Evolutionary conservation across 345 rosid species (phyloP).

Genomic region (Euphorbia tirucalli): DNA sequence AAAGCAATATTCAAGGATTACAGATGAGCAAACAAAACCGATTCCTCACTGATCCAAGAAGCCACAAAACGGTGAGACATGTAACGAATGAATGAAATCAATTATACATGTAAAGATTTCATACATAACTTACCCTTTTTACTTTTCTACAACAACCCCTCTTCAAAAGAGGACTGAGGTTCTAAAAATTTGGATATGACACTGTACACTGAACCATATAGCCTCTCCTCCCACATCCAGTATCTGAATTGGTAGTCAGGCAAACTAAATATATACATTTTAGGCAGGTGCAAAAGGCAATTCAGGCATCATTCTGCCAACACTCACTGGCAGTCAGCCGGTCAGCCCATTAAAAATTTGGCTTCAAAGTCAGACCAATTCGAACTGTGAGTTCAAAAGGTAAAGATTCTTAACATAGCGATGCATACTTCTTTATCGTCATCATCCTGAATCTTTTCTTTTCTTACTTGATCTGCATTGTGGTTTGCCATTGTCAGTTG

Average conservation of each 20-base stretch:
- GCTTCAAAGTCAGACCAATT: background rate
- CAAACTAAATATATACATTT: constrained; percentile 19
- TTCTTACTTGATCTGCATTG: constrained; percentile 22
- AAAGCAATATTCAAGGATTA: background rate
- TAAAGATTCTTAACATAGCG: too few species aligned
- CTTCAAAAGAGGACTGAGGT: background rate
- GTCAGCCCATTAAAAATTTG: background rate
- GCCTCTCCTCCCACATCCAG: constrained; percentile 2
- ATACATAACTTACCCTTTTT: background rate
- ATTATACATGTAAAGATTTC: constrained; percentile 1
- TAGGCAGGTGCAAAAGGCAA: constrained; percentile 5
- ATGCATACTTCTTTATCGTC: too few species aligned
- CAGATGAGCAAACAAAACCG: background rate
- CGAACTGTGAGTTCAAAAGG: too few species aligned
- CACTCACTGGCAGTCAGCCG: constrained; percentile 6
- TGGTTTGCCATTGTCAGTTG: background rate
- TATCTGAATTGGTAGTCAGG: constrained; percentile 19
- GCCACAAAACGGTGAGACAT: background rate
- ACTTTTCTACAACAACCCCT: background rate
- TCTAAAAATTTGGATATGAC: constrained; percentile 3
- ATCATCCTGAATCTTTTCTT: constrained; percentile 16
- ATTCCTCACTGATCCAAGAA: background rate
- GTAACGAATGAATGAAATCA: constrained; percentile 10
- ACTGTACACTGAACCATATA: constrained; percentile 16
- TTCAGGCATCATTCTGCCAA: background rate